Conservation (phyloP, 116 monocot genomes). For the Posidonia oceanica region DNA sequence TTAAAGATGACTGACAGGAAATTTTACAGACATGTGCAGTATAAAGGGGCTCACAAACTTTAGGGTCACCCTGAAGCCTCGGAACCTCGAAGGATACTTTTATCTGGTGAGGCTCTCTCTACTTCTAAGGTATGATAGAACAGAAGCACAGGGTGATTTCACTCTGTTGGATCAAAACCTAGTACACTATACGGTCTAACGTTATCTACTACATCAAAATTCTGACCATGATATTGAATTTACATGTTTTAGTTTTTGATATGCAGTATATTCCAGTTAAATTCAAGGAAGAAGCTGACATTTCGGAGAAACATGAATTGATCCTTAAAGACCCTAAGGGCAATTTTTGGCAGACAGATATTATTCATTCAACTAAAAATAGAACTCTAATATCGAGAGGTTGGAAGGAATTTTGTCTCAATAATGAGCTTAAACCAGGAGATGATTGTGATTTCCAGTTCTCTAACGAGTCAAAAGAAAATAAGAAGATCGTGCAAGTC, state of each 20-base stretch:
- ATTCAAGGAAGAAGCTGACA: constrained; percentile 11
- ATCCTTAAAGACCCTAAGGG: constrained; percentile 8
- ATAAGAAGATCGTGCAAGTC: constrained; percentile 7
- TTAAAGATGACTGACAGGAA: too few species aligned
- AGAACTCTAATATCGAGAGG: constrained; percentile 5
- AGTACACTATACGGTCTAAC: too few species aligned
- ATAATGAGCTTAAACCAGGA: constrained; percentile 4
- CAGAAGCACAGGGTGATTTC: background rate
- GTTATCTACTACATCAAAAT: too few species aligned
- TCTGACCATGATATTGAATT: too few species aligned
- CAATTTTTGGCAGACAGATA: constrained; percentile 1
- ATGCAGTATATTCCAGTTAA: constrained; percentile 11
- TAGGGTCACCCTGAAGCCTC: constrained; percentile 6
- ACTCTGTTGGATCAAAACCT: background rate
- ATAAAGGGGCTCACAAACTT: background rate
- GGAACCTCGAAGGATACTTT: constrained; percentile 10
- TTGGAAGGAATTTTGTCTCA: constrained; percentile 14
- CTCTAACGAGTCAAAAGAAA: background rate
- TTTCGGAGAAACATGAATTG: constrained; percentile 1
- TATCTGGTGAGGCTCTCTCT: constrained; percentile 8
- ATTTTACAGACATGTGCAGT: background rate
- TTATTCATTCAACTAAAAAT: constrained; percentile 15
- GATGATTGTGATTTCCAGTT: constrained; percentile 12
- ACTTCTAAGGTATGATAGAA: background rate
- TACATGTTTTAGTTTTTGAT: too few species aligned